These are phyloP conservation scores for Kockiozyma suomiensis DNA, from an alignment of 805 yeast genomes.

Conservation along the genomic window DNA sequence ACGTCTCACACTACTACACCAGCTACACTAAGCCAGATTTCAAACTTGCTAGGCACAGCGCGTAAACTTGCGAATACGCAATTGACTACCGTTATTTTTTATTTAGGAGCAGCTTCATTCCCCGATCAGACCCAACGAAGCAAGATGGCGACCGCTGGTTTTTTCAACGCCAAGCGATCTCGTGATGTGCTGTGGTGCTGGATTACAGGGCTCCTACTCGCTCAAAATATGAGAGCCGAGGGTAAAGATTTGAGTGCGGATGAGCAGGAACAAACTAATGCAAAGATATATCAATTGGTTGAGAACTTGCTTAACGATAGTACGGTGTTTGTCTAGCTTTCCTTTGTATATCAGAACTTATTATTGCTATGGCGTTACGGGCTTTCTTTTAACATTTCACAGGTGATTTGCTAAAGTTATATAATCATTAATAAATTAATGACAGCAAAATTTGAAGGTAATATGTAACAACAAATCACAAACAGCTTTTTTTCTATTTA, in stretches of 20 bases:
- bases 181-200: conserved; percentile 32
- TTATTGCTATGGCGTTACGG: neutral
- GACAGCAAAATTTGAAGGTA: neutral
- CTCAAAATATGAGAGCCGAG: conserved; percentile 1
- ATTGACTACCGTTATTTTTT: conserved; percentile 22
- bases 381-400: neutral
- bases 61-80: conserved; percentile 24
- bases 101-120: conserved; percentile 18
- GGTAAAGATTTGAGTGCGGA: conserved; percentile 28
- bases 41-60: conserved; percentile 16
- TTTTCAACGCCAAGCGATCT: conserved; percentile 16
- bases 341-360: neutral
- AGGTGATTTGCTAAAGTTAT: neutral
- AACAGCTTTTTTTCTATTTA: no score
- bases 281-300: conserved; percentile 10
- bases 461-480: neutral
- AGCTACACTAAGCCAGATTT: neutral
- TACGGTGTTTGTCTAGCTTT: neutral
- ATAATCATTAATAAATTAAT: neutral
- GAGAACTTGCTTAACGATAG: conserved; percentile 6
- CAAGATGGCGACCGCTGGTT: conserved; percentile 21
- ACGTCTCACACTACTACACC: neutral
- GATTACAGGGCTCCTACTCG: conserved; percentile 16
- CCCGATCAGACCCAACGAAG: conserved; percentile 4
- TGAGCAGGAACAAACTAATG: conserved; percentile 7